Conservation (phyloP, 257 asterid genomes). For the Solanum chaucha region DNA sequence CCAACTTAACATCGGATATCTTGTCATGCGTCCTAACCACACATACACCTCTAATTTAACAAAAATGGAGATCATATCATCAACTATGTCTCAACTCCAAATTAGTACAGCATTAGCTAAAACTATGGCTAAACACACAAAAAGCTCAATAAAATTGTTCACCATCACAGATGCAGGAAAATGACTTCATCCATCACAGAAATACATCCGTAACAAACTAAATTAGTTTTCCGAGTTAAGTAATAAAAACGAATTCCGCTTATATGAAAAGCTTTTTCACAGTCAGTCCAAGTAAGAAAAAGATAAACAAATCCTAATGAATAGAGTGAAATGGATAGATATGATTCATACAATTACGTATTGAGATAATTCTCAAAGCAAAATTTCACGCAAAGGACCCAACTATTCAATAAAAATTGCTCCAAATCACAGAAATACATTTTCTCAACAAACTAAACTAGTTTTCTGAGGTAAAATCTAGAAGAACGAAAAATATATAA, state of each 20-base stretch:
- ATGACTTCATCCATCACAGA: not conserved
- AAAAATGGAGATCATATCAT: not conserved
- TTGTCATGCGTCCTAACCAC: not conserved
- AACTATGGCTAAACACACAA: not conserved
- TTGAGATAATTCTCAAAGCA: not conserved
- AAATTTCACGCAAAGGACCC: not conserved
- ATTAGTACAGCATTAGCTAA: not conserved
- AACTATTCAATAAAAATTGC: not conserved
- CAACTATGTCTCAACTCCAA: not conserved
- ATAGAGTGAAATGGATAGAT: not conserved
- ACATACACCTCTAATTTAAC: not conserved
- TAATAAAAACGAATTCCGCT: not conserved
- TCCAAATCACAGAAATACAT: not conserved
- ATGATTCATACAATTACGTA: not conserved
- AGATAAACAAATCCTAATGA: not conserved
- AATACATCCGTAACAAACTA: not conserved
- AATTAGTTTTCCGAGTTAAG: not conserved
- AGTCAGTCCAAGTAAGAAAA: not conserved
- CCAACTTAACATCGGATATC: not conserved
- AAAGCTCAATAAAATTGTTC: not conserved
- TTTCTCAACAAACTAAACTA: not conserved
- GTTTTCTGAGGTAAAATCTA: not conserved
- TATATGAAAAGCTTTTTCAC: not conserved
- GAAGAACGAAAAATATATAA: not conserved
- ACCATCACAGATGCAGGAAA: not conserved